These are phyloP conservation scores for Kwoniella botswanensis DNA, from an alignment of 768 basidiomycete genomes.

Conservation along the genomic window DNA sequence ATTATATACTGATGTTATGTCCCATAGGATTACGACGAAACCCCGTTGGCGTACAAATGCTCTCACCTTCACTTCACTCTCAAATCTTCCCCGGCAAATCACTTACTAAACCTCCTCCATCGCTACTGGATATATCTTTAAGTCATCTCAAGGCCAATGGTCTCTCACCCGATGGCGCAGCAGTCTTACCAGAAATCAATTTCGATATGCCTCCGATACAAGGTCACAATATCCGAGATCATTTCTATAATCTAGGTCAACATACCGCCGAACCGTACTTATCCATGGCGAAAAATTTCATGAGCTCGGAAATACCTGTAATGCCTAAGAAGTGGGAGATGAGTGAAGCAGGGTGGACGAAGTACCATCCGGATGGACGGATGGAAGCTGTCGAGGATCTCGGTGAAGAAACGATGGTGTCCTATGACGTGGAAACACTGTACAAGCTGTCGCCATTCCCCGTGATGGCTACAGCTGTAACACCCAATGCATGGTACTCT, in stretches of 20 bases:
- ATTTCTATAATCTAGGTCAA: conserved; percentile 81
- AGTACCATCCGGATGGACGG: conserved; percentile 79
- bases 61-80: conserved; percentile 76
- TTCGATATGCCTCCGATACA: conserved; percentile 85
- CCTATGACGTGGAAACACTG: conserved; percentile 93
- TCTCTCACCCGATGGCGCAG: conserved; percentile 77
- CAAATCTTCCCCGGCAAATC: conserved; percentile 70
- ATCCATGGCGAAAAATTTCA: conserved; percentile 68
- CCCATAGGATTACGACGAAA: conserved; percentile 64
- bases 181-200: conserved; percentile 75
- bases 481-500: conserved; percentile 84
- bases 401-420: conserved; percentile 67
- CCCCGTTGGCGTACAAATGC: conserved; percentile 88
- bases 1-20: neutral
- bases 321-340: conserved; percentile 65
- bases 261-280: conserved; percentile 78
- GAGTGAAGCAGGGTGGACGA: conserved; percentile 81
- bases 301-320: conserved; percentile 65
- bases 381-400: conserved; percentile 72
- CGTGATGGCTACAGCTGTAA: conserved; percentile 85
- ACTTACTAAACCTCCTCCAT: conserved; percentile 67
- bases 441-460: conserved; percentile 74
- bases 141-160: conserved; percentile 81
- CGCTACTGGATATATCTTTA: conserved; percentile 74
- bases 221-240: conserved; percentile 79